Evolutionary conservation across 2,329 filamentous ascomycete species (phyloP).

Genomic region (Aureobasidium zeae): DNA sequence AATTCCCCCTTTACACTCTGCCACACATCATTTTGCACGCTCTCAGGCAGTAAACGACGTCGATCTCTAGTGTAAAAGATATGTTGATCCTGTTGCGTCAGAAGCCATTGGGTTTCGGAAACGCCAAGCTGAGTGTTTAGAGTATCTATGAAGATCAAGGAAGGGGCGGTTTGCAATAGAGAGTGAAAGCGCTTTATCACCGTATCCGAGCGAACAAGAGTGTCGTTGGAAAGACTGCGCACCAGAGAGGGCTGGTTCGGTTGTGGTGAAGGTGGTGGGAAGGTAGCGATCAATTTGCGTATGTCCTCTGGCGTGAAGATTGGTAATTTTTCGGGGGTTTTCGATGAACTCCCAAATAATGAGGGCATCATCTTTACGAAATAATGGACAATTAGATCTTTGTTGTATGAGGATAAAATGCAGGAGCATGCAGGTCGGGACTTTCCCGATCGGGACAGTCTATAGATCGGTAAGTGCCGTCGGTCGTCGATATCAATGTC

Average conservation of each 20-base stretch:
- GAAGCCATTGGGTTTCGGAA: conserved; percentile 11
- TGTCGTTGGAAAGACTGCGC: conserved; percentile 12
- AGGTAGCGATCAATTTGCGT: conserved; percentile 2
- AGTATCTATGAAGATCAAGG: not conserved
- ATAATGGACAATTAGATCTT: too few relatives aligned
- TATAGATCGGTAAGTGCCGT: not conserved
- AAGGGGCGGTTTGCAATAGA: conserved; percentile 2
- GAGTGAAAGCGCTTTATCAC: conserved; percentile 10
- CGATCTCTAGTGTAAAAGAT: conserved; percentile 9
- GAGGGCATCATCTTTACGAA: conserved; percentile 1
- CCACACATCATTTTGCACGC: not conserved
- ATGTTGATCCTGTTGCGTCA: conserved; percentile 1
- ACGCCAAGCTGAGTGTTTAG: conserved; percentile 9
- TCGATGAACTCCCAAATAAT: conserved; percentile 1
- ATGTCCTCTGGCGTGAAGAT: conserved; percentile 13
- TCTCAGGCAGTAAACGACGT: not conserved
- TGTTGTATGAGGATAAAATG: not conserved
- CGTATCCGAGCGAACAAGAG: conserved; percentile 8
- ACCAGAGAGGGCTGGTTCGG: conserved; percentile 6
- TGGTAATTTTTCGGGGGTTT: not conserved
- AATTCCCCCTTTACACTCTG: not conserved
- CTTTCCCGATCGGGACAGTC: conserved; percentile 11
- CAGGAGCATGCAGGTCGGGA: not conserved
- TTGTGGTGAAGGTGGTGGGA: conserved; percentile 10
- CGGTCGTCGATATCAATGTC: not conserved